A percentile compares a stretch with the other conserved stretches of the same genome.
These are phyloP conservation scores for Venturia carpophila DNA, from an alignment of 2,329 filamentous ascomycete species.

Conservation along the genomic window DNA sequence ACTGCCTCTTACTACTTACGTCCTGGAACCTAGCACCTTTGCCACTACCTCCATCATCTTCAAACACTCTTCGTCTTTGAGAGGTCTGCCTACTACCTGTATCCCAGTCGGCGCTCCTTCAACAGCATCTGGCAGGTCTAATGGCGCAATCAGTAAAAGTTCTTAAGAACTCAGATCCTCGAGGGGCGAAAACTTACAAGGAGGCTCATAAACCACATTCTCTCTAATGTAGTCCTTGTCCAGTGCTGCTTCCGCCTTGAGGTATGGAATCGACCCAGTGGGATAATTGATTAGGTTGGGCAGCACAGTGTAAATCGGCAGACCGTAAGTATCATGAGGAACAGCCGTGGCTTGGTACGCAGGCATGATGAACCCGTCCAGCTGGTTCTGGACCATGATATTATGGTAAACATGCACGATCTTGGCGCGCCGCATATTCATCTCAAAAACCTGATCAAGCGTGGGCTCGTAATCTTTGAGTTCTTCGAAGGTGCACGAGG, in stretches of 20 bases:
- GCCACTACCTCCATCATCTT: conserved; percentile 31
- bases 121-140: conserved; percentile 36
- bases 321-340: conserved; percentile 44
- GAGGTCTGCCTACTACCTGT: conserved; percentile 39
- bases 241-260: conserved; percentile 34
- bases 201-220: conserved; percentile 29
- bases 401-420: conserved; percentile 37
- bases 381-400: conserved; percentile 34
- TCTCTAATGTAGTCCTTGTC: conserved; percentile 37
- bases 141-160: neutral
- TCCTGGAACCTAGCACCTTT: conserved; percentile 15
- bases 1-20: too few species aligned
- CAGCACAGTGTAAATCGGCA: conserved; percentile 41
- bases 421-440: conserved; percentile 34
- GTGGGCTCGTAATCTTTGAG: conserved; percentile 28
- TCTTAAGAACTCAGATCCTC: neutral
- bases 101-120: conserved; percentile 41
- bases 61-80: conserved; percentile 42
- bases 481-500: conserved; percentile 26
- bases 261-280: conserved; percentile 42
- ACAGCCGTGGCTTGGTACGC: conserved; percentile 45
- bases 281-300: conserved; percentile 50
- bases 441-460: conserved; percentile 36
- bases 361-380: conserved; percentile 46
- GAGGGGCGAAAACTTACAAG: conserved; percentile 26